Percentiles rank a stretch among this genome's conserved stretches.
phyloP scores from a whole-genome alignment of 768 basidiomycete genomes.

The Lactarius akahatsu region DNA sequence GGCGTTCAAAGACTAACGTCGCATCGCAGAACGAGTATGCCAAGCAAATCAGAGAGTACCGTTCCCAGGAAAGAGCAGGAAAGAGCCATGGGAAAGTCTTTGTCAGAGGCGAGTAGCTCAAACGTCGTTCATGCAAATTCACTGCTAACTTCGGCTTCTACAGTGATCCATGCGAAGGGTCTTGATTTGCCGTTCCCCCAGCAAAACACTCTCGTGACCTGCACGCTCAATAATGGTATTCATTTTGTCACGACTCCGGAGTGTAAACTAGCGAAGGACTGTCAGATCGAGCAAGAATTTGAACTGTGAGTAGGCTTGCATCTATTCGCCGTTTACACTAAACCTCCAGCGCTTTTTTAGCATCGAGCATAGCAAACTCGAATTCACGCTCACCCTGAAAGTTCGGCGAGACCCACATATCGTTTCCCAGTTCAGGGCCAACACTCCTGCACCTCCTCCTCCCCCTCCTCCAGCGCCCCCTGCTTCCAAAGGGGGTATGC shows the following conservation, averaged over 20 bases:
- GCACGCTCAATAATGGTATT: slow-evolving; percentile 94
- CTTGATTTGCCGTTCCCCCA: slow-evolving; percentile 76
- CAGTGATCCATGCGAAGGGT: slow-evolving; percentile 75
- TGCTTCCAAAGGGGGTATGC: slow-evolving; percentile 62
- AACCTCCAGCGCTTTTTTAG: slow-evolving; percentile 38
- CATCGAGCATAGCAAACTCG: slow-evolving; percentile 91
- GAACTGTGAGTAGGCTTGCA: slow-evolving; percentile 62
- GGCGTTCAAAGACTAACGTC: slow-evolving; percentile 2
- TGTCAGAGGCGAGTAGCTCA: slow-evolving; percentile 65
- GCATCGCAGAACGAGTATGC: slow-evolving; percentile 82
- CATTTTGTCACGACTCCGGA: slow-evolving; percentile 93
- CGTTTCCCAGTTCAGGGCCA: slow-evolving; percentile 68
- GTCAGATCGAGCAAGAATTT: slow-evolving; percentile 82
- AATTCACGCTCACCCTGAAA: slow-evolving; percentile 89
- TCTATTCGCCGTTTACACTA: neutral
- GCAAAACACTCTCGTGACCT: slow-evolving; percentile 72
- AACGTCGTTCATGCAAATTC: neutral
- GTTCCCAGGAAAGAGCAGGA: slow-evolving; percentile 69
- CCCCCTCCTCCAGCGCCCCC: slow-evolving; percentile 45
- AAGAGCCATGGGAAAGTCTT: slow-evolving; percentile 93
- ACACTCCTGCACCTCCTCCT: slow-evolving; percentile 49
- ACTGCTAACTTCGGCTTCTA: slow-evolving; percentile 9
- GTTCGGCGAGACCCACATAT: slow-evolving; percentile 86
- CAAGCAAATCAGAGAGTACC: slow-evolving; percentile 82
- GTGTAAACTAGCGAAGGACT: slow-evolving; percentile 54